These are phyloP conservation scores for Brasilioporus rufonigricans DNA, from an alignment of 768 basidiomycete species.

Conservation along the genomic window DNA sequence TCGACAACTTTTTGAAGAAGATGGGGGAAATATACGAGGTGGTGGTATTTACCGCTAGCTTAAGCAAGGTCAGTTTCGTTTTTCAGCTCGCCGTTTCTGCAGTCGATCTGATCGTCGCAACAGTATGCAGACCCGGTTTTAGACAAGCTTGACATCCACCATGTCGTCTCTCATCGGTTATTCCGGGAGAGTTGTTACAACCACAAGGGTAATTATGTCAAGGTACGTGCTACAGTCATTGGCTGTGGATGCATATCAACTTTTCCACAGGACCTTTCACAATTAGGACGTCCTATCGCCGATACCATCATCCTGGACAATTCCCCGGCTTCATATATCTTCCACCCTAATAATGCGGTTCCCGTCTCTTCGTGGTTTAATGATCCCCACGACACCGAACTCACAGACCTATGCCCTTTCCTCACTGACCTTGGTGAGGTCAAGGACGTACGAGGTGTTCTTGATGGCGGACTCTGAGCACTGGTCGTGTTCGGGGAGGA, in stretches of 20 bases:
- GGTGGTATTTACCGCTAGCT: conserved; percentile 95
- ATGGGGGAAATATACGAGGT: conserved; percentile 99
- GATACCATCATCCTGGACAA: conserved; percentile 99
- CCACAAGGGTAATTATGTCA: conserved; percentile 98
- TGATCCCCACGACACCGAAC: conserved; percentile 96
- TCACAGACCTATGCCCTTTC: conserved; percentile 95
- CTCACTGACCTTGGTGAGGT: conserved; percentile 82
- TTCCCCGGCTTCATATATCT: conserved; percentile 98
- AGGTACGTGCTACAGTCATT: conserved; percentile 52
- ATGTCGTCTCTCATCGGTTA: conserved; percentile 88
- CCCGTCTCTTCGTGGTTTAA: conserved; percentile 99
- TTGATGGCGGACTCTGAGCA: conserved; percentile 76
- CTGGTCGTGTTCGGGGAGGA: conserved; percentile 20
- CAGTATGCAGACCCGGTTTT: conserved; percentile 99
- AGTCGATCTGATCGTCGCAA: conserved; percentile 8
- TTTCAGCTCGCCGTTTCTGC: neutral
- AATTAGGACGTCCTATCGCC: conserved; percentile 89
- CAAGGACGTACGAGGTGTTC: conserved; percentile 87
- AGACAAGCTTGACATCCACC: conserved; percentile 92
- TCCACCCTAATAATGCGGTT: conserved; percentile 98
- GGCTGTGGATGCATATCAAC: neutral
- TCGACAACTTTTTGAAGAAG: conserved; percentile 93
- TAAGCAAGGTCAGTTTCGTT: conserved; percentile 77
- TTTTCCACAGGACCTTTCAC: conserved; percentile 85
- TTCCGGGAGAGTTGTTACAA: conserved; percentile 99